Evolutionary conservation across 2,329 filamentous ascomycete species (phyloP).

Genomic region (Gaeumannomyces tritici): DNA sequence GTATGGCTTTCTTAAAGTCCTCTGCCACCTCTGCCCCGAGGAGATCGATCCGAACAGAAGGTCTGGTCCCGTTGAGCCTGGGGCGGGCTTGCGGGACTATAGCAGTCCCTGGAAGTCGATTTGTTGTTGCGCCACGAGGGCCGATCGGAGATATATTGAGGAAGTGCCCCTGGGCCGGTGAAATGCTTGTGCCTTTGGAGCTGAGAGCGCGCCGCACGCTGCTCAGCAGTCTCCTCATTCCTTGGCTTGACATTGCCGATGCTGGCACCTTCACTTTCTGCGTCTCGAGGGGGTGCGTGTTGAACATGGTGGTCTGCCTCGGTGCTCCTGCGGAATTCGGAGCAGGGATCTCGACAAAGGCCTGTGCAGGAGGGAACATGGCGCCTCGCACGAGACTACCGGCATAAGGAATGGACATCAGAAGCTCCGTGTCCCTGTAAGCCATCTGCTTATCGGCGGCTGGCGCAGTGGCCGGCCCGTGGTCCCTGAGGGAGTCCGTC

Average conservation of each 20-base stretch:
- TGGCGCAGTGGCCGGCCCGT: constrained; percentile 32
- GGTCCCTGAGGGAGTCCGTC: constrained; percentile 73
- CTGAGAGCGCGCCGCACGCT: constrained; percentile 78
- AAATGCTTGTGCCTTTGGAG: constrained; percentile 37
- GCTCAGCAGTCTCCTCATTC: constrained; percentile 78
- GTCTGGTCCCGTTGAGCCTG: constrained; percentile 31
- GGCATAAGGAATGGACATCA: constrained; percentile 58
- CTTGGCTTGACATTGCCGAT: constrained; percentile 57
- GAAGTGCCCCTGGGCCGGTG: constrained; percentile 35
- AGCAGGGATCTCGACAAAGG: constrained; percentile 62
- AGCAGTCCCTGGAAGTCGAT: constrained; percentile 49
- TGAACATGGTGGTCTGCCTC: constrained; percentile 46
- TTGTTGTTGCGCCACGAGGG: constrained; percentile 43
- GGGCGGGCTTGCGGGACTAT: constrained; percentile 46
- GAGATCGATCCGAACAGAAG: constrained; percentile 65
- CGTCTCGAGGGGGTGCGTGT: constrained; percentile 24
- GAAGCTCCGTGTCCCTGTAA: constrained; percentile 45
- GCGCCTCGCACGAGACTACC: constrained; percentile 84
- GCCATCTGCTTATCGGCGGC: constrained; percentile 33
- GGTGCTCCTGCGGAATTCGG: constrained; percentile 34
- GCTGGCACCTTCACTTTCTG: constrained; percentile 34
- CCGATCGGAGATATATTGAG: constrained; percentile 39
- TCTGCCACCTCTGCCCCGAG: constrained; percentile 71
- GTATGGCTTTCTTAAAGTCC: constrained; percentile 68
- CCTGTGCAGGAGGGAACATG: constrained; percentile 70